Conservation (phyloP, 345 rosid genomes). For the Eucalyptus microcorys region DNA sequence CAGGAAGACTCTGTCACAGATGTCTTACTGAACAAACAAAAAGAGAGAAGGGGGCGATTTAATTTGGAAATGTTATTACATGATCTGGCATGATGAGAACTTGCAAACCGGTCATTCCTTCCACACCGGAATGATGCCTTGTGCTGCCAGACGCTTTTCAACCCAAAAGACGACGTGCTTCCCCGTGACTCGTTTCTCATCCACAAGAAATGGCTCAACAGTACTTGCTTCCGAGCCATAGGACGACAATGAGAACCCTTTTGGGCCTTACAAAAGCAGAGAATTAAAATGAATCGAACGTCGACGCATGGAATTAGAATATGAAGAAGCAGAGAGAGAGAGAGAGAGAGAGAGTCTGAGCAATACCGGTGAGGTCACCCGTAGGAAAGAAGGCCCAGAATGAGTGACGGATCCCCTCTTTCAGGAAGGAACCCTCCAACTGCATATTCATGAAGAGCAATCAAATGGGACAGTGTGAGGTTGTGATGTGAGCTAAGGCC, state of each 20-base stretch:
- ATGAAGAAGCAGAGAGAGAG: neutral
- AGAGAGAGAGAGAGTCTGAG: neutral
- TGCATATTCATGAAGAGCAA: conserved; percentile 2
- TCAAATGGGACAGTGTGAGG: neutral
- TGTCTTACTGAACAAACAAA: neutral
- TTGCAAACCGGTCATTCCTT: conserved; percentile 12
- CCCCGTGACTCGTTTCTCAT: conserved; percentile 79
- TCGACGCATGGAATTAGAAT: neutral
- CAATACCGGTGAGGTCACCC: conserved; percentile 56
- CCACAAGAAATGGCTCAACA: conserved; percentile 87
- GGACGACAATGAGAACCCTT: conserved; percentile 75
- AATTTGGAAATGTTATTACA: neutral
- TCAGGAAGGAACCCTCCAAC: conserved; percentile 76
- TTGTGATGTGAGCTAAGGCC: neutral
- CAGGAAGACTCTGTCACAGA: neutral
- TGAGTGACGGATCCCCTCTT: conserved; percentile 39
- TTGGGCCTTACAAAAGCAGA: conserved; percentile 39
- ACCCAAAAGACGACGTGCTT: conserved; percentile 84
- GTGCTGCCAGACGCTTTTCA: conserved; percentile 91
- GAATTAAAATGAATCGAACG: neutral
- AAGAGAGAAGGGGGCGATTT: neutral
- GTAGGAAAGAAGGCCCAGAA: conserved; percentile 94
- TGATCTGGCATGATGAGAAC: neutral
- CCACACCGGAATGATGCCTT: conserved; percentile 89
- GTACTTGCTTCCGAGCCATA: conserved; percentile 71